These are phyloP conservation scores for Solanum chiquidenum DNA, from an alignment of 257 asterid genomes.

Conservation along the genomic window DNA sequence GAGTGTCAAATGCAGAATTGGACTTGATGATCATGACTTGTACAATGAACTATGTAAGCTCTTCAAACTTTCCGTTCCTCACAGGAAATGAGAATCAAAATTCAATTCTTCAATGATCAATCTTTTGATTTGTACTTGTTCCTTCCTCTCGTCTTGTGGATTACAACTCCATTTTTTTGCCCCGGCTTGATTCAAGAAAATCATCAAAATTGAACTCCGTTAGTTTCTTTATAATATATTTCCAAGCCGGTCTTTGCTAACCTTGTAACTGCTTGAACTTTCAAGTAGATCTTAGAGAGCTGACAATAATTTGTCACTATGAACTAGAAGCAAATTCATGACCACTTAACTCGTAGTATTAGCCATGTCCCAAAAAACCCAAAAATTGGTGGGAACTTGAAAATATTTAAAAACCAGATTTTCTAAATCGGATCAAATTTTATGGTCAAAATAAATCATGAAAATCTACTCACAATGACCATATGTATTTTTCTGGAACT, in stretches of 20 bases:
- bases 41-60: slow-evolving; percentile 85
- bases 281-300: background rate
- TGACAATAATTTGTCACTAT: background rate
- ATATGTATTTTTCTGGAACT: background rate
- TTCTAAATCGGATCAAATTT: background rate
- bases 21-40: slow-evolving; percentile 79
- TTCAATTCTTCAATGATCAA: background rate
- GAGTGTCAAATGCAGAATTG: slow-evolving; percentile 87
- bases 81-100: background rate
- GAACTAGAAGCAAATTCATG: background rate
- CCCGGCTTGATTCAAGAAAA: background rate
- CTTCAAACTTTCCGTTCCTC: background rate
- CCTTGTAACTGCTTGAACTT: background rate
- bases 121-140: background rate
- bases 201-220: background rate
- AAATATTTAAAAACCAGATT: background rate
- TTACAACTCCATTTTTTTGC: background rate
- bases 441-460: background rate
- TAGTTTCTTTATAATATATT: background rate
- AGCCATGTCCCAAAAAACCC: background rate
- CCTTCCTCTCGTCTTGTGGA: background rate
- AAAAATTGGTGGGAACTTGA: background rate
- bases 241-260: background rate
- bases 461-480: background rate
- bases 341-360: background rate